phyloP scores from a whole-genome alignment of 805 yeast genomes.

The Sungouiella thailandica region DNA sequence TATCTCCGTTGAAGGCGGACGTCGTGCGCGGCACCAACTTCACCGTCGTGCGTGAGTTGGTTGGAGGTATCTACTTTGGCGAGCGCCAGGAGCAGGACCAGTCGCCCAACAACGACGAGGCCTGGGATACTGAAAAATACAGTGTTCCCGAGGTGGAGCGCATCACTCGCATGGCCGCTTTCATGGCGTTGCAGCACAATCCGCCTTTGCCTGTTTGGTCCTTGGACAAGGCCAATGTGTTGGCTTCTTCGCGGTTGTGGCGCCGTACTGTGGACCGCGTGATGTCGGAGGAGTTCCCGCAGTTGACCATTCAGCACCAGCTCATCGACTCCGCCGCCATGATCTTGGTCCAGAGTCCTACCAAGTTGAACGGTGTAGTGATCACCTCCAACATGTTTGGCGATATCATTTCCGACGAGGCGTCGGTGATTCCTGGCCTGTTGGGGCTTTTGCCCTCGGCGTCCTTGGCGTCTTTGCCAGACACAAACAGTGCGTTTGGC shows the following conservation, averaged over 20 bases:
- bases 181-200: slow-evolving; percentile 83
- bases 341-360: slow-evolving; percentile 91
- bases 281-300: slow-evolving; percentile 85
- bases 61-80: slow-evolving; percentile 98
- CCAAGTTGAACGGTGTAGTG: slow-evolving; percentile 85
- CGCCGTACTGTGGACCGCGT: slow-evolving; percentile 87
- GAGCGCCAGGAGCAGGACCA: slow-evolving; percentile 91
- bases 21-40: slow-evolving; percentile 88
- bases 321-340: slow-evolving; percentile 98
- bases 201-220: slow-evolving; percentile 97
- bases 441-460: slow-evolving; percentile 94
- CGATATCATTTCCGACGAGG: slow-evolving; percentile 96
- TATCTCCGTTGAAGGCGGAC: slow-evolving; percentile 84
- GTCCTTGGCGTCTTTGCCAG: slow-evolving; percentile 95
- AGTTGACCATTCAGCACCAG: slow-evolving; percentile 82
- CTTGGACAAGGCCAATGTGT: slow-evolving; percentile 93
- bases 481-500: slow-evolving; percentile 90
- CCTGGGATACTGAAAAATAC: slow-evolving; percentile 92
- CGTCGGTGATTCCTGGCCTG: slow-evolving; percentile 96
- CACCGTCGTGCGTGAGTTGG: slow-evolving; percentile 90
- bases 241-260: slow-evolving; percentile 96
- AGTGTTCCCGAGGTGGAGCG: slow-evolving; percentile 89
- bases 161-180: slow-evolving; percentile 97
- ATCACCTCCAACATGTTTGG: slow-evolving; percentile 97
- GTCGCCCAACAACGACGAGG: slow-evolving; percentile 55